phyloP scores from a whole-genome alignment of 371 early-diverging fungal species.

The Rhizopus arrhizus region DNA sequence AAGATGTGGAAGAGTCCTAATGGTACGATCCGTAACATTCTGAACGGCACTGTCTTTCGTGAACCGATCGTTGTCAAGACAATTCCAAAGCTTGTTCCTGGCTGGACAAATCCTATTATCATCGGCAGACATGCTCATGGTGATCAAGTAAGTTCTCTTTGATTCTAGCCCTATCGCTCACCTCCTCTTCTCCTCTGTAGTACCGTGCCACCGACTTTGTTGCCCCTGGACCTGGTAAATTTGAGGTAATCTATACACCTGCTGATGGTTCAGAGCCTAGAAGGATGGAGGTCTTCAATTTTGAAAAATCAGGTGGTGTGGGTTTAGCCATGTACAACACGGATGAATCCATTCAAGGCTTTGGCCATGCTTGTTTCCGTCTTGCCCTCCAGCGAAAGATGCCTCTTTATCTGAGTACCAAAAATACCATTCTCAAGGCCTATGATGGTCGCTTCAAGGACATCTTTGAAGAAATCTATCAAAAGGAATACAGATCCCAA shows the following conservation, averaged over 20 bases:
- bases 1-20: constrained; percentile 97
- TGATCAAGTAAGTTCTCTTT: constrained; percentile 75
- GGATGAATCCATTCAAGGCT: constrained; percentile 88
- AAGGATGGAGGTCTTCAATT: constrained; percentile 78
- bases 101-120: constrained; percentile 94
- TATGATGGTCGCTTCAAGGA: constrained; percentile 99
- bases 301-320: constrained; percentile 80
- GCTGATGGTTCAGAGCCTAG: constrained; percentile 69
- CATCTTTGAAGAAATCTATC: constrained; percentile 91
- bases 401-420: constrained; percentile 95
- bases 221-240: constrained; percentile 85
- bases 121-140: constrained; percentile 97
- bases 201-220: constrained; percentile 95
- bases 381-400: constrained; percentile 81
- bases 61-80: constrained; percentile 92
- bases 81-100: constrained; percentile 90
- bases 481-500: constrained; percentile 70
- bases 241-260: constrained; percentile 89
- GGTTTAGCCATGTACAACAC: constrained; percentile 96
- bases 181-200: constrained; percentile 43
- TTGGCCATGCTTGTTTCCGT: constrained; percentile 94
- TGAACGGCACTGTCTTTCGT: constrained; percentile 97
- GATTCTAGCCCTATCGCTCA: constrained; percentile 1
- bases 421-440: constrained; percentile 96
- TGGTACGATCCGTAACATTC: constrained; percentile 95